phyloP scores from a whole-genome alignment of 345 rosid species.

The Gossypium bickii region DNA sequence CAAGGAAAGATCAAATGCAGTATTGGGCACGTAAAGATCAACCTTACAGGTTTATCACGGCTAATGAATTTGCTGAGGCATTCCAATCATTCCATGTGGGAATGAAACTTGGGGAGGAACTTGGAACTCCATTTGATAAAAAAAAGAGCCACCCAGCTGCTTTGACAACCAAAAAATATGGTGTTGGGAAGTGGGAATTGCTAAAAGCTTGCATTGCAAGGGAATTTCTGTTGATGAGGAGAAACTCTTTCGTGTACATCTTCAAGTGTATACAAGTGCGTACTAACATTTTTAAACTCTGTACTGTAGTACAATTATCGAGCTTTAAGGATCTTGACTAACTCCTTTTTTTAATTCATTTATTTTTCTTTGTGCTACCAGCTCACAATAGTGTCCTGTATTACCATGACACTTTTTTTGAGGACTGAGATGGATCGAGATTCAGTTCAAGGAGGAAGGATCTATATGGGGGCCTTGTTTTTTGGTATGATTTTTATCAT shows the following conservation, averaged over 20 bases:
- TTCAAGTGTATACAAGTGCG: slow-evolving; percentile 66
- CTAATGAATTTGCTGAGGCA: slow-evolving; percentile 59
- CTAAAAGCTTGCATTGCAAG: slow-evolving; percentile 54
- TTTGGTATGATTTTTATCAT: slow-evolving; percentile 39
- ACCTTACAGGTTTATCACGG: slow-evolving; percentile 57
- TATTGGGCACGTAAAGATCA: slow-evolving; percentile 56
- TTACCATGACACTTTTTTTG: slow-evolving; percentile 47
- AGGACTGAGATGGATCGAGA: slow-evolving; percentile 52
- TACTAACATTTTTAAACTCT: slow-evolving; percentile 2
- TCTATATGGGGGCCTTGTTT: slow-evolving; percentile 64
- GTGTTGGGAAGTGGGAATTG: slow-evolving; percentile 50
- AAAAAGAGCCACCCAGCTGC: slow-evolving; percentile 71
- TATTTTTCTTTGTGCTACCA: slow-evolving; percentile 11
- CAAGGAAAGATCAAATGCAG: slow-evolving; percentile 74
- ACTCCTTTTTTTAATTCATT: not conserved
- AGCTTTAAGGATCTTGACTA: slow-evolving; percentile 4
- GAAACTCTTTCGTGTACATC: slow-evolving; percentile 68
- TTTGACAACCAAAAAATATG: slow-evolving; percentile 49
- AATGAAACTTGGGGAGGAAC: slow-evolving; percentile 41
- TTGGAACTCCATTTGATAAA: slow-evolving; percentile 49
- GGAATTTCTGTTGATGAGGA: slow-evolving; percentile 65
- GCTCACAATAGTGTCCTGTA: slow-evolving; percentile 36
- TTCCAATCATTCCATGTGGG: slow-evolving; percentile 62
- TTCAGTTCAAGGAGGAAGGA: slow-evolving; percentile 38
- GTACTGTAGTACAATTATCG: not conserved